Conservation (phyloP, 2,329 filamentous ascomycete species). For the Furcasterigmium furcatum region DNA sequence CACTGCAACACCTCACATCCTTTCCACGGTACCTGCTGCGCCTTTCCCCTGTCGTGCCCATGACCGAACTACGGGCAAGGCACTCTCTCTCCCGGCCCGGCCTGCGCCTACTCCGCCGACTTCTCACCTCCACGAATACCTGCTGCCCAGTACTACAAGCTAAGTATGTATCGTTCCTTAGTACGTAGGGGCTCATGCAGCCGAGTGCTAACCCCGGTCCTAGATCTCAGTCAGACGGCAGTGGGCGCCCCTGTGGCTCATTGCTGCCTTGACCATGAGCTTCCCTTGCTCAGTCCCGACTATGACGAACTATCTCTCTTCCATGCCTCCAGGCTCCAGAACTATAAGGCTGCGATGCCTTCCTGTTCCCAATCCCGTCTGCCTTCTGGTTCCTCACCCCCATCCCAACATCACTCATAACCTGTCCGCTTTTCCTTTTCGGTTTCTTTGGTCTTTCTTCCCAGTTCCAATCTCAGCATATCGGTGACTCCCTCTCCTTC, state of each 20-base stretch:
- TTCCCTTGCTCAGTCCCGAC: conserved; percentile 19
- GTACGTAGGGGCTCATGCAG: background rate
- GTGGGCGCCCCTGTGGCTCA: background rate
- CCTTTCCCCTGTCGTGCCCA: background rate
- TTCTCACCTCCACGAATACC: no score
- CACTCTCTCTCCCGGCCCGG: background rate
- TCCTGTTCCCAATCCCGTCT: conserved; percentile 25
- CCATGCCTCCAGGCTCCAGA: conserved; percentile 31
- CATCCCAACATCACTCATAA: conserved; percentile 11
- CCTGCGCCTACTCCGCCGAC: background rate
- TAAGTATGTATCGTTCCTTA: no score
- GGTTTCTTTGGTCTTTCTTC: conserved; percentile 19
- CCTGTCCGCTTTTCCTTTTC: conserved; percentile 16
- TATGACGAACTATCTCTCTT: conserved; percentile 14
- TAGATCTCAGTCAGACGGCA: conserved; percentile 4
- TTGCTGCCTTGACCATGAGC: conserved; percentile 3
- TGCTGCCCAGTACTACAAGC: no score
- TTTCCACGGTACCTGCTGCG: background rate
- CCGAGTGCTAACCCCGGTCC: background rate
- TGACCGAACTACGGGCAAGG: background rate
- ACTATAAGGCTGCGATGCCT: conserved; percentile 56
- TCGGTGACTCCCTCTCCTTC: background rate
- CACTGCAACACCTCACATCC: background rate
- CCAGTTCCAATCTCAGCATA: background rate
- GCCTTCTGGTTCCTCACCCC: conserved; percentile 11